phyloP scores from a whole-genome alignment of 805 yeast genomes.

The Diddensiella transvaalensis region DNA sequence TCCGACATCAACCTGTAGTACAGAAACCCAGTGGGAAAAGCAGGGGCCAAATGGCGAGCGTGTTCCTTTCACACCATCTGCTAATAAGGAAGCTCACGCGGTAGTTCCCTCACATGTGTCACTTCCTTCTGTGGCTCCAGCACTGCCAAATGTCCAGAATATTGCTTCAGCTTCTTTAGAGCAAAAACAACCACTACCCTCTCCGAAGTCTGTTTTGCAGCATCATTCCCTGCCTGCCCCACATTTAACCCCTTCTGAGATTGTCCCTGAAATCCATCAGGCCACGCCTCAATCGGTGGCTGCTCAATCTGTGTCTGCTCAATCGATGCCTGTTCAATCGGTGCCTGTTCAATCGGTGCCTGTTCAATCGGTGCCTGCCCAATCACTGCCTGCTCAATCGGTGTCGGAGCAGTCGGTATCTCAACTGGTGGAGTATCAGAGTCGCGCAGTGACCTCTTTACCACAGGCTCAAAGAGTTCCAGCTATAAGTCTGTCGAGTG shows the following conservation, averaged over 20 bases:
- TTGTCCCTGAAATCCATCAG: neutral
- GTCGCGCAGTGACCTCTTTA: no score
- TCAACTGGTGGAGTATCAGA: neutral
- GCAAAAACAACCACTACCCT: neutral
- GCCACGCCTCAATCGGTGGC: constrained; percentile 71
- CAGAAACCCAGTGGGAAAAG: neutral
- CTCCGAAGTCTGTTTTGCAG: neutral
- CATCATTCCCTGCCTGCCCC: neutral
- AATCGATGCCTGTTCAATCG: constrained; percentile 6
- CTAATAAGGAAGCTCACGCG: neutral
- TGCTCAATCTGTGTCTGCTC: constrained; percentile 53
- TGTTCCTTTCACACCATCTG: neutral
- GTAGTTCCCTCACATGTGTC: neutral
- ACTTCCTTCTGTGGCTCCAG: neutral
- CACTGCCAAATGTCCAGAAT: neutral
- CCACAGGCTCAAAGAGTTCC: no score
- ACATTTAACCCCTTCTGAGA: neutral
- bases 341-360: constrained; percentile 15
- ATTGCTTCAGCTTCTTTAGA: neutral
- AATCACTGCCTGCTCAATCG: constrained; percentile 28
- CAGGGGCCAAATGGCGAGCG: neutral
- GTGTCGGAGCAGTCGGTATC: constrained; percentile 1
- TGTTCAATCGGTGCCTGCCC: constrained; percentile 29
- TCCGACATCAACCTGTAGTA: neutral
- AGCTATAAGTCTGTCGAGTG: neutral